These are phyloP conservation scores for Craspedostauros australis DNA, from an alignment of 108 stramenopile species.

Conservation along the genomic window DNA sequence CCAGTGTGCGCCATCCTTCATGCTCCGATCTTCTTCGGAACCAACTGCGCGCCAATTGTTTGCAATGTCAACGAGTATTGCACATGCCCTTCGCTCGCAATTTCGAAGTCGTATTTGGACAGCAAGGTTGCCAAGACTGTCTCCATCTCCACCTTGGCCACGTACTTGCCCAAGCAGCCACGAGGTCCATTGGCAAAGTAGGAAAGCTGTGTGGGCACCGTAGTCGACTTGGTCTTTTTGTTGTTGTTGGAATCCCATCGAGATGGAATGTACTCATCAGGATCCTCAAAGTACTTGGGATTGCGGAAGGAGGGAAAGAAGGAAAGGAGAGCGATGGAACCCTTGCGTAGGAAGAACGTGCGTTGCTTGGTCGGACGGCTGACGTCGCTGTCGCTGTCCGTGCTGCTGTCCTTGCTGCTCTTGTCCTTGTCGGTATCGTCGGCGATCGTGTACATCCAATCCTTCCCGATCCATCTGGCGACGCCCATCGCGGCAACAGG, in stretches of 20 bases:
- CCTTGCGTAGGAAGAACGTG: conserved; percentile 29
- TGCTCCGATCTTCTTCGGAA: conserved; percentile 1
- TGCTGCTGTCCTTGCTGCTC: conserved; percentile 11
- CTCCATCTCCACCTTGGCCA: conserved; percentile 37
- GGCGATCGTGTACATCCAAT: not conserved
- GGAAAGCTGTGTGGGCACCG: conserved; percentile 21
- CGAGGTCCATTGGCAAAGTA: conserved; percentile 37
- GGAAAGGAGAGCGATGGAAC: conserved; percentile 13
- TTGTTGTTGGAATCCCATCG: no score
- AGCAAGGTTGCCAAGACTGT: conserved; percentile 24
- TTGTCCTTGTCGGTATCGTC: conserved; percentile 13
- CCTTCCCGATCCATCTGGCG: conserved; percentile 26
- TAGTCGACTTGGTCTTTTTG: conserved; percentile 15
- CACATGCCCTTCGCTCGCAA: conserved; percentile 11
- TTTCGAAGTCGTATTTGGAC: conserved; percentile 20
- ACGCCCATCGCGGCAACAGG: no score
- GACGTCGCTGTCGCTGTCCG: no score
- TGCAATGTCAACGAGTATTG: conserved; percentile 27
- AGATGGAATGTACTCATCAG: conserved; percentile 32
- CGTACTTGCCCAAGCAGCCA: conserved; percentile 41
- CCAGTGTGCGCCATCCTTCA: no score
- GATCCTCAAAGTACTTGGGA: conserved; percentile 23
- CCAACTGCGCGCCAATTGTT: conserved; percentile 10
- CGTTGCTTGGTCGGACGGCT: no score
- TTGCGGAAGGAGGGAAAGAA: conserved; percentile 25